phyloP scores from a whole-genome alignment of 2,329 filamentous ascomycete species.

The Epichloe amarillans region DNA sequence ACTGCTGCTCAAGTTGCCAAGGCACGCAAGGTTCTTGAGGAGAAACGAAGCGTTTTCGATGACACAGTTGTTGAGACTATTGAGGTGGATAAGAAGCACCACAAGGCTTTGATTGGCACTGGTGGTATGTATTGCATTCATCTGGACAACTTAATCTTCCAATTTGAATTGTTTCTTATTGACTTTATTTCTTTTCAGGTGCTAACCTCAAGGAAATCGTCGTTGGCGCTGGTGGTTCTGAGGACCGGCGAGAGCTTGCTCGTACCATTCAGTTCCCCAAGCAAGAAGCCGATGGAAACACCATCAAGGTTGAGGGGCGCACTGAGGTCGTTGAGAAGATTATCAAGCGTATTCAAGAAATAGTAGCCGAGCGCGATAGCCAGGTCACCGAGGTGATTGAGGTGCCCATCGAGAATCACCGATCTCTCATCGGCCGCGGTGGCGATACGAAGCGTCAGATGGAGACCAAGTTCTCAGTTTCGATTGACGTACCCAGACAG shows the following conservation, averaged over 20 bases:
- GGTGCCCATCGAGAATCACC: slow-evolving; percentile 79
- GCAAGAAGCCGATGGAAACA: slow-evolving; percentile 66
- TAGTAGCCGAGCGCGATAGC: slow-evolving; percentile 72
- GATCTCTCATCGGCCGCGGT: slow-evolving; percentile 79
- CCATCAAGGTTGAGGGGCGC: slow-evolving; percentile 79
- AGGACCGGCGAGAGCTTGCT: slow-evolving; percentile 69
- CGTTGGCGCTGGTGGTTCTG: slow-evolving; percentile 74
- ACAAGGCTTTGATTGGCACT: slow-evolving; percentile 76
- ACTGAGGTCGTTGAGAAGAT: slow-evolving; percentile 81
- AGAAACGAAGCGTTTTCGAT: slow-evolving; percentile 78
- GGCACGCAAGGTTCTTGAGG: slow-evolving; percentile 79
- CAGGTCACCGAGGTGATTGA: slow-evolving; percentile 69
- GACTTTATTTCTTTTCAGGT: slow-evolving; percentile 33
- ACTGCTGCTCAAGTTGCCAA: slow-evolving; percentile 83
- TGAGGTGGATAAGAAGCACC: slow-evolving; percentile 88
- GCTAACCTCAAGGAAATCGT: slow-evolving; percentile 79
- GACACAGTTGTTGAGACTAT: slow-evolving; percentile 75
- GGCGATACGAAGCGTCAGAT: slow-evolving; percentile 77
- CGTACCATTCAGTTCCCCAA: slow-evolving; percentile 93
- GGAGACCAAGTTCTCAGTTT: slow-evolving; percentile 74
- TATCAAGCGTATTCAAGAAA: slow-evolving; percentile 63
- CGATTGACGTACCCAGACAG: slow-evolving; percentile 83
- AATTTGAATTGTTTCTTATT: slow-evolving; percentile 2
- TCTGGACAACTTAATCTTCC: not conserved
- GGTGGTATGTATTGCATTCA: slow-evolving; percentile 51